phyloP scores from a whole-genome alignment of 306 rosid species.

The Alnus glutinosa region DNA sequence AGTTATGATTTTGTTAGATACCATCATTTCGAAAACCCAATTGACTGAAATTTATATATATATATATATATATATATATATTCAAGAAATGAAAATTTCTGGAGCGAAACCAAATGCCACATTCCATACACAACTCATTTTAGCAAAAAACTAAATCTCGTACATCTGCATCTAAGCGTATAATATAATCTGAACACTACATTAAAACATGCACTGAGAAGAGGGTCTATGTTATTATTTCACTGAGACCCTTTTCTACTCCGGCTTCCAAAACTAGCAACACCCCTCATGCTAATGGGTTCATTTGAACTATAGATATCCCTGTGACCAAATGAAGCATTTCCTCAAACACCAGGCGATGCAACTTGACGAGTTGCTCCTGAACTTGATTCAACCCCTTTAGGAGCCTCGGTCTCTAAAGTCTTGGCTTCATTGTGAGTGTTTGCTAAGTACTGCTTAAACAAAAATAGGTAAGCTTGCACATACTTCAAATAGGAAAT shows the following conservation, averaged over 20 bases:
- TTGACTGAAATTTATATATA: no score
- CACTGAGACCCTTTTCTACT: slow-evolving; percentile 63
- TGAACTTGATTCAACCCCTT: slow-evolving; percentile 50
- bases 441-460: slow-evolving; percentile 57
- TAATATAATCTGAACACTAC: slow-evolving; percentile 29
- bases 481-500: slow-evolving; percentile 15
- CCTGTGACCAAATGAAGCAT: slow-evolving; percentile 44
- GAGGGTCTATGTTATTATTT: slow-evolving; percentile 2
- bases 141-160: slow-evolving; percentile 29
- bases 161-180: slow-evolving; percentile 11
- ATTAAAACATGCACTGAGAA: slow-evolving; percentile 10
- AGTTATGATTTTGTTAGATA: no score
- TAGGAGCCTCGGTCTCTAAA: slow-evolving; percentile 58
- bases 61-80: no score
- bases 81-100: background rate
- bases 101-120: slow-evolving; percentile 39
- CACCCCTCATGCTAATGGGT: slow-evolving; percentile 29
- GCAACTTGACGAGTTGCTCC: slow-evolving; percentile 67
- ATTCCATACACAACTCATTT: slow-evolving; percentile 34
- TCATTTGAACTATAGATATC: slow-evolving; percentile 42
- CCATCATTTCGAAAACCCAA: no score
- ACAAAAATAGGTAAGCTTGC: slow-evolving; percentile 18
- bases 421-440: slow-evolving; percentile 67
- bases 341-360: slow-evolving; percentile 55
- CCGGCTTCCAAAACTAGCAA: slow-evolving; percentile 60